Base-by-base conservation (phyloP, 352 stramenopile species). In the Poterioochromonas sp. region DNA sequence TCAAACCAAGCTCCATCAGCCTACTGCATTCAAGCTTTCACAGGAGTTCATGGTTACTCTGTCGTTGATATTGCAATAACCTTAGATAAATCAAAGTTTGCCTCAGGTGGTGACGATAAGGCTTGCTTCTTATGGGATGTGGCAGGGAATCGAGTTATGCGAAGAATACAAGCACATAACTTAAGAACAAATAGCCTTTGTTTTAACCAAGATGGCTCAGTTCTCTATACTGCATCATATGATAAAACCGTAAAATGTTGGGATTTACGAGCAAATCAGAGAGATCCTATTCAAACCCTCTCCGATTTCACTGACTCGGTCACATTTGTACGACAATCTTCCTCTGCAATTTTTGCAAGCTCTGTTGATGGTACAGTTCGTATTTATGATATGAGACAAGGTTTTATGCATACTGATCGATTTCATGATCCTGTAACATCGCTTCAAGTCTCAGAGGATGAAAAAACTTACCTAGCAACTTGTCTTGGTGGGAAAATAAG, bases 301-400 rank as follows among this genome's bases (percentile, higher is more conserved):
- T 15, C 0, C 8, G 68, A 62, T 32, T 63, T 40, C 29, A 76
- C 44, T 3, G 68, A 76, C 26, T 63, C 41, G 5, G 68, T 76
- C 3, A 44, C 68, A 44, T 41, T 0, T 41, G 26, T 76, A 1
- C 0, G 0, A 29, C 0, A 29, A 2, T 62, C 68, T 32, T 12
- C 5, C n/a, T 26, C 32, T 76, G n/a, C 2, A 12, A 76, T 76
- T 5, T n/a, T 76, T 32, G 47, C 68, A 32, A 1, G 2, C 2
- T 63, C 26, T 63, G n/a, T 76, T 44, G 68, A 76, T 76, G 68
- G 41, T 43, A 32, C 12, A 41, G 68, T 76, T 32, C 3, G 68
- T 0, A 62, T 62, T 11, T 76, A 76, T 76, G 68, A 76, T 32
- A 39, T 76, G 34, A 12, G 68, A 41, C 34, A 40, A 63, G 68